phyloP scores from a whole-genome alignment of 345 rosid species.

The Hypericum perforatum region DNA sequence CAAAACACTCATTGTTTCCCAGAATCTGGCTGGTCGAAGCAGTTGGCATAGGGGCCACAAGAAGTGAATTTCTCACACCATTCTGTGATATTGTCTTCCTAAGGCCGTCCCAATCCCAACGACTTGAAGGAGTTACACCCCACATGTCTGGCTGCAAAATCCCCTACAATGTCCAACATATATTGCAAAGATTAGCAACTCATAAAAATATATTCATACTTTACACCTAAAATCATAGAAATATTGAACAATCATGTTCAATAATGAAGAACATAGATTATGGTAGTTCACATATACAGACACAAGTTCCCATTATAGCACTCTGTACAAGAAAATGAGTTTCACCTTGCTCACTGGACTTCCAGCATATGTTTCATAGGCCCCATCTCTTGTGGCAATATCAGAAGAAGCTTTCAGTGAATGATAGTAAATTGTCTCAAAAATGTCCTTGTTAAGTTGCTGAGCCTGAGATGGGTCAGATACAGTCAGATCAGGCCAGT shows the following conservation, averaged over 20 bases:
- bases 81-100: conserved; percentile 52
- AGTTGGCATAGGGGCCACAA: conserved; percentile 91
- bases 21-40: conserved; percentile 97
- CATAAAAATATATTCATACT: neutral
- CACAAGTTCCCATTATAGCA: neutral
- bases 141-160: conserved; percentile 97
- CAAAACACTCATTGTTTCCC: conserved; percentile 92
- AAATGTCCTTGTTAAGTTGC: conserved; percentile 76
- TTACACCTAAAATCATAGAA: too few species aligned
- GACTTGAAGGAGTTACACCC: conserved; percentile 55
- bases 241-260: too few species aligned
- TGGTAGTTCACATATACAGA: neutral
- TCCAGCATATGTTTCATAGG: conserved; percentile 71
- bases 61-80: conserved; percentile 88
- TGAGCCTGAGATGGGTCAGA: conserved; percentile 48
- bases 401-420: conserved; percentile 67
- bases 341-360: conserved; percentile 91
- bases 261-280: too few species aligned
- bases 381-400: conserved; percentile 56
- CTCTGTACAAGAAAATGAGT: neutral
- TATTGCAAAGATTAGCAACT: conserved; percentile 11
- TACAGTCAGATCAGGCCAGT: conserved; percentile 16
- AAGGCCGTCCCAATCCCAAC: conserved; percentile 70
- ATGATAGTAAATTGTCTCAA: conserved; percentile 86
- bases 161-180: conserved; percentile 38